Conservation (phyloP, 2,329 filamentous ascomycete genomes). For the Didymella exigua region DNA sequence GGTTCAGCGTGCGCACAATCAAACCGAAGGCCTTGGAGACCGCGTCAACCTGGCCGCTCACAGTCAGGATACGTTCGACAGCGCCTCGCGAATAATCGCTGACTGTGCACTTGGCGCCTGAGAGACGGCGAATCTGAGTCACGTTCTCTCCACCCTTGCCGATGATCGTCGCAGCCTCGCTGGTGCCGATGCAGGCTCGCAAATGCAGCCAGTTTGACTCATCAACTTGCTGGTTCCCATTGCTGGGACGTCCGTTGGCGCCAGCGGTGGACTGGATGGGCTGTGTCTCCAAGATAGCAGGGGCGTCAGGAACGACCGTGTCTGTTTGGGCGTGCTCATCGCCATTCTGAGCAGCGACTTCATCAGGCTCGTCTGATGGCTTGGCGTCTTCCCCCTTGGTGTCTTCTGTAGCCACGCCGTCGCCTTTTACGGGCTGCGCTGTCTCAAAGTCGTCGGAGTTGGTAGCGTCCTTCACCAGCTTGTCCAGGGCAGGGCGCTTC, state of each 20-base stretch:
- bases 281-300: conserved; percentile 58
- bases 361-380: conserved; percentile 28
- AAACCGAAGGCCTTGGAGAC: conserved; percentile 98
- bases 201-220: conserved; percentile 98
- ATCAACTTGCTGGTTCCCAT: conserved; percentile 68
- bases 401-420: conserved; percentile 42
- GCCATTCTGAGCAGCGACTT: conserved; percentile 51
- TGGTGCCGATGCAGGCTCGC: conserved; percentile 94
- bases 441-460: conserved; percentile 57
- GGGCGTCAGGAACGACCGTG: conserved; percentile 70
- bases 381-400: conserved; percentile 37
- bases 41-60: conserved; percentile 94
- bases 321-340: conserved; percentile 70
- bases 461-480: conserved; percentile 73
- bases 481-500: conserved; percentile 95
- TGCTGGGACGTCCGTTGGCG: conserved; percentile 56
- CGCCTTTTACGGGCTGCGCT: conserved; percentile 44
- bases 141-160: conserved; percentile 99
- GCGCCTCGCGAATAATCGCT: conserved; percentile 98
- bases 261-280: conserved; percentile 64
- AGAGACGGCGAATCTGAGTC: conserved; percentile 92
- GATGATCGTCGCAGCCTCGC: conserved; percentile 96
- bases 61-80: conserved; percentile 95
- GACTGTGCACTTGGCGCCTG: conserved; percentile 96
- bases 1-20: conserved; percentile 97